Percentiles rank a stretch among this genome's conserved stretches.
phyloP scores from a whole-genome alignment of 2,329 filamentous ascomycete species.

The Aspergillus fumigatus region DNA sequence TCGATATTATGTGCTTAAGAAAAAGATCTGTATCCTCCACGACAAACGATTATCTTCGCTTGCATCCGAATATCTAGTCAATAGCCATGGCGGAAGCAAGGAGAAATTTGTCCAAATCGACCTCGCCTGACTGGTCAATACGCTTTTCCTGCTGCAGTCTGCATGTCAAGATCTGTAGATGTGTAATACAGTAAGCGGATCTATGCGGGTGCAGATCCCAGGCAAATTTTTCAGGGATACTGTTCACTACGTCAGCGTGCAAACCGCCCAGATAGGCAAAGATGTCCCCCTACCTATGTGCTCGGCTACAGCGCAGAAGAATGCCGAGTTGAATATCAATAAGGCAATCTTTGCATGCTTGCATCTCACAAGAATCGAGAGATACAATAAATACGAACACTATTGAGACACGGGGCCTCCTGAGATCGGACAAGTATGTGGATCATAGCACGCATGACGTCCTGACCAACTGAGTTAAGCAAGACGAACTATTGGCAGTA shows the following conservation, averaged over 20 bases:
- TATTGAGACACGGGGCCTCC: not conserved
- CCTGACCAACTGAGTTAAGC: not conserved
- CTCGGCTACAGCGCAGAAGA: not conserved
- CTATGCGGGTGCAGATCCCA: not conserved
- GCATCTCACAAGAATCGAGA: too few species aligned
- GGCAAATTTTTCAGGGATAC: not conserved
- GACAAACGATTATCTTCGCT: not conserved
- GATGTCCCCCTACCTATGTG: not conserved
- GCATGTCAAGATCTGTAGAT: not conserved
- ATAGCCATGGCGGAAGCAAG: not conserved
- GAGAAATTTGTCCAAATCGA: not conserved
- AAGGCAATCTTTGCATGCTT: too few species aligned
- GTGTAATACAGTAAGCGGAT: not conserved
- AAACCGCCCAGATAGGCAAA: not conserved
- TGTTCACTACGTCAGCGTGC: not conserved
- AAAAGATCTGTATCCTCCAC: too few species aligned
- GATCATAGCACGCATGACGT: not conserved
- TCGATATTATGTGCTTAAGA: too few species aligned
- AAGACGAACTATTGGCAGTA: not conserved
- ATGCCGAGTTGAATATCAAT: too few species aligned
- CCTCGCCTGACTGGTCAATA: not conserved
- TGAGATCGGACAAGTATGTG: not conserved
- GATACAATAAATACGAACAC: too few species aligned
- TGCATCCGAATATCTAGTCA: not conserved
- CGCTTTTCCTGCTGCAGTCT: not conserved